These are phyloP conservation scores for Globisporangium splendens DNA, from an alignment of 352 stramenopile species.

Conservation along the genomic window DNA sequence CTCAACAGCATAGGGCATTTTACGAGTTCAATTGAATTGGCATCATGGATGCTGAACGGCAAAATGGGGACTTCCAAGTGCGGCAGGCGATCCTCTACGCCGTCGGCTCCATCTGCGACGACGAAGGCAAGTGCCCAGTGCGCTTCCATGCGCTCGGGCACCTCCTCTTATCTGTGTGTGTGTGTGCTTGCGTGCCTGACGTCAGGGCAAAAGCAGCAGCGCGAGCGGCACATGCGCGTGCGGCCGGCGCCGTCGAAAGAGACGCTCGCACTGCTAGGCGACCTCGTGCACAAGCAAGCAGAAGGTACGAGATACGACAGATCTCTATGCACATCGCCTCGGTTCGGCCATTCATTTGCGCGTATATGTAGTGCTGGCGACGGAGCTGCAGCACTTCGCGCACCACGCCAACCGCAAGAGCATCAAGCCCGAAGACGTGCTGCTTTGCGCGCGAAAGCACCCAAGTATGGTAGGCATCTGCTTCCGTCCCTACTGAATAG, in stretches of 20 bases:
- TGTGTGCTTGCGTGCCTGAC: neutral
- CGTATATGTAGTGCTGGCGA: constrained; percentile 47
- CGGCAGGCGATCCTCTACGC: constrained; percentile 66
- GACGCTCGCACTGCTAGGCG: constrained; percentile 56
- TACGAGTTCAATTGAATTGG: too few species aligned
- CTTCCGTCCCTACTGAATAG: neutral
- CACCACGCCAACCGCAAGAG: constrained; percentile 66
- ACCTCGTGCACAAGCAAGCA: constrained; percentile 58
- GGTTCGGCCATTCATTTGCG: neutral
- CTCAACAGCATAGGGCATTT: too few species aligned
- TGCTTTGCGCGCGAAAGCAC: constrained; percentile 64
- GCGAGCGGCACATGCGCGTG: constrained; percentile 31
- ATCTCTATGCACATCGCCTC: neutral
- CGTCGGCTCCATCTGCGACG: constrained; percentile 66
- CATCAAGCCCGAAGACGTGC: constrained; percentile 71
- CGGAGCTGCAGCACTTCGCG: constrained; percentile 74
- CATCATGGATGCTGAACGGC: neutral
- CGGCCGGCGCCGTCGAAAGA: constrained; percentile 58
- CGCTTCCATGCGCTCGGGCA: too few species aligned
- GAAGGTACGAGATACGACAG: constrained; percentile 32
- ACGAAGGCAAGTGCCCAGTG: constrained; percentile 29
- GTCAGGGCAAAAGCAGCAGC: constrained; percentile 50
- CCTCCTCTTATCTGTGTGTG: constrained; percentile 1
- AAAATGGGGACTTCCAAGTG: constrained; percentile 54
- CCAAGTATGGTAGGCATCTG: constrained; percentile 33